Evolutionary conservation across 75 land plant genomes (phyloP).

Genomic region (Cunninghamia lanceolata): DNA sequence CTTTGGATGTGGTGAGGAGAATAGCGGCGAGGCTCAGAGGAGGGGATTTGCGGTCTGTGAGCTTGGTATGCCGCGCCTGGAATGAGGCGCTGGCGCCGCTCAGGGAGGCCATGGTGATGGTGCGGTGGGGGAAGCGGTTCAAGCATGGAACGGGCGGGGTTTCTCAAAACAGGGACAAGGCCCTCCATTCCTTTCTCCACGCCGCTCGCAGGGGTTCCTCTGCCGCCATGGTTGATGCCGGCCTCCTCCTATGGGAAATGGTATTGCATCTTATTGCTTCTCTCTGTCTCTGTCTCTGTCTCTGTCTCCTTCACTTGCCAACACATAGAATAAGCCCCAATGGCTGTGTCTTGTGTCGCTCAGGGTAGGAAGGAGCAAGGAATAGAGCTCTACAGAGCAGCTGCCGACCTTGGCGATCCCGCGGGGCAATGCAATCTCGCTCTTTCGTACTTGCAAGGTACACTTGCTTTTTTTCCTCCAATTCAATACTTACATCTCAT

Average conservation of each 20-base stretch:
- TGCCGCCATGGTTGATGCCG: constrained; percentile 96
- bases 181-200: constrained; percentile 69
- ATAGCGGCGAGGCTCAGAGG: constrained; percentile 53
- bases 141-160: constrained; percentile 81
- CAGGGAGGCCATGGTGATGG: constrained; percentile 70
- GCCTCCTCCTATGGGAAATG: constrained; percentile 79
- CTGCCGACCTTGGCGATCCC: constrained; percentile 78
- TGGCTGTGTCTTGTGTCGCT: not conserved
- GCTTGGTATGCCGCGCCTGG: constrained; percentile 76
- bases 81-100: constrained; percentile 64
- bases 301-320: too few species aligned
- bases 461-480: not conserved
- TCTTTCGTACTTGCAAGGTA: constrained; percentile 72
- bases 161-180: constrained; percentile 41
- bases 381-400: constrained; percentile 48
- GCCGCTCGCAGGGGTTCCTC: constrained; percentile 76
- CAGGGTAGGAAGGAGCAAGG: constrained; percentile 62
- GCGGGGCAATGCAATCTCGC: constrained; percentile 86
- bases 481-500: not conserved
- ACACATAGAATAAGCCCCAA: too few species aligned
- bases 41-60: constrained; percentile 56
- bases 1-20: constrained; percentile 54
- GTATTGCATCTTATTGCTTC: constrained; percentile 9
- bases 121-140: constrained; percentile 71
- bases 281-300: not conserved